Conservation (phyloP, 2,329 filamentous ascomycete genomes). For the Verticillium nonalfalfae region DNA sequence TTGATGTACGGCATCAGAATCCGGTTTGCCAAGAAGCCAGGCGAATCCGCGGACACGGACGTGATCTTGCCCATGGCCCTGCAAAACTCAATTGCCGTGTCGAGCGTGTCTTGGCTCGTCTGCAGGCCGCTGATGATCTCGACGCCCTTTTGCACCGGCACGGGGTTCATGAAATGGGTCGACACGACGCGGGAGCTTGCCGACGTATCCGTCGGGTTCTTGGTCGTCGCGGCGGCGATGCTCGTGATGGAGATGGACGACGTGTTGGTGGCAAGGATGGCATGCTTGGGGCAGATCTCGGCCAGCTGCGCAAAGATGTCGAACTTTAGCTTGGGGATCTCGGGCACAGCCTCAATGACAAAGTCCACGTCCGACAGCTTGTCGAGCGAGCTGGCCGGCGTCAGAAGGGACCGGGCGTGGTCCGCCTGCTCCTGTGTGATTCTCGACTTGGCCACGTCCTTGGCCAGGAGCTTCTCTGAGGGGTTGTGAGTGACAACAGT, state of each 20-base stretch:
- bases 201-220: conserved; percentile 71
- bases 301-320: conserved; percentile 82
- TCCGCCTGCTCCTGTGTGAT: conserved; percentile 79
- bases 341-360: conserved; percentile 94
- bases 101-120: conserved; percentile 75
- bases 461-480: conserved; percentile 82
- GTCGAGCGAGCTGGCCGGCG: conserved; percentile 65
- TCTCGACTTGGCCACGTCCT: conserved; percentile 83
- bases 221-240: conserved; percentile 81
- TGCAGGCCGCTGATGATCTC: conserved; percentile 96
- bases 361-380: conserved; percentile 83
- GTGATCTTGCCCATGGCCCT: conserved; percentile 89
- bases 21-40: conserved; percentile 91
- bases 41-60: conserved; percentile 80
- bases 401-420: conserved; percentile 62
- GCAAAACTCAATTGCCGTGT: conserved; percentile 79
- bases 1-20: conserved; percentile 99
- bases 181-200: conserved; percentile 84
- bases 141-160: conserved; percentile 92
- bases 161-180: conserved; percentile 99
- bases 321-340: conserved; percentile 81
- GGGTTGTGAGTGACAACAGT: conserved; percentile 2
- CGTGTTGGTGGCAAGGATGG: conserved; percentile 94
- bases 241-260: conserved; percentile 97
- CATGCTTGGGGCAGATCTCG: conserved; percentile 72